A percentile compares a stretch with the other conserved stretches of the same genome.
phyloP scores from a whole-genome alignment of 768 basidiomycete genomes.

The Holtermanniella nyarrowii region DNA sequence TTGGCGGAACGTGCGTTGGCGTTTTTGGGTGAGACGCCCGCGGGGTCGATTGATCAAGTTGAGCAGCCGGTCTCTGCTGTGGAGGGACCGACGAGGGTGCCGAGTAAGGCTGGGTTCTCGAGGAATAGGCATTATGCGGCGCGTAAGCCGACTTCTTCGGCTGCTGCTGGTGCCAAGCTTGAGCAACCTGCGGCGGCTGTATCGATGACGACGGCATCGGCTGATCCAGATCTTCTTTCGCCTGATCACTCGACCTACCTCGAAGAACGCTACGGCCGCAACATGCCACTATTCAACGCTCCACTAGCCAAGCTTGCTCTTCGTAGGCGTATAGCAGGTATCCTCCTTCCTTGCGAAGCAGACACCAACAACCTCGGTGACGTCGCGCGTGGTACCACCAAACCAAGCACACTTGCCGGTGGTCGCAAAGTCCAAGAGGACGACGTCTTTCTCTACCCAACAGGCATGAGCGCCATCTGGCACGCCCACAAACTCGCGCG shows the following conservation, averaged over 20 bases:
- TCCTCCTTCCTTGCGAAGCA: slow-evolving; percentile 55
- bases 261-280: slow-evolving; percentile 91
- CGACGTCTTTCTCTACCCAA: slow-evolving; percentile 78
- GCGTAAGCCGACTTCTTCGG: slow-evolving; percentile 15
- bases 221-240: slow-evolving; percentile 48
- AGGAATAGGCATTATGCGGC: slow-evolving; percentile 38
- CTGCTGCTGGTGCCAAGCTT: slow-evolving; percentile 45
- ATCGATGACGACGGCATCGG: slow-evolving; percentile 16
- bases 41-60: slow-evolving; percentile 8
- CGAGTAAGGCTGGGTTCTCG: slow-evolving; percentile 18
- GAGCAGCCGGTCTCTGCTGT: not conserved
- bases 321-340: slow-evolving; percentile 79
- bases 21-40: slow-evolving; percentile 50
- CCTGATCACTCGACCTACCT: slow-evolving; percentile 64
- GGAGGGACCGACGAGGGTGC: not conserved
- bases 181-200: slow-evolving; percentile 52
- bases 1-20: slow-evolving; percentile 71
- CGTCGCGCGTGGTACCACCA: slow-evolving; percentile 27
- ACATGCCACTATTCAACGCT: slow-evolving; percentile 63
- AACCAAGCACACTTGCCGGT: slow-evolving; percentile 12
- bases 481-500: slow-evolving; percentile 63
- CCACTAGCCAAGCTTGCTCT: slow-evolving; percentile 75
- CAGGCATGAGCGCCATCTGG: slow-evolving; percentile 94
- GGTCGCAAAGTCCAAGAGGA: slow-evolving; percentile 57
- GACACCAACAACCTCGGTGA: slow-evolving; percentile 37